Evolutionary conservation across 1,139 yeast species (phyloP), one percentile per base, ranked within the genome.

Genomic region (Sugiyamaella sp.): DNA sequence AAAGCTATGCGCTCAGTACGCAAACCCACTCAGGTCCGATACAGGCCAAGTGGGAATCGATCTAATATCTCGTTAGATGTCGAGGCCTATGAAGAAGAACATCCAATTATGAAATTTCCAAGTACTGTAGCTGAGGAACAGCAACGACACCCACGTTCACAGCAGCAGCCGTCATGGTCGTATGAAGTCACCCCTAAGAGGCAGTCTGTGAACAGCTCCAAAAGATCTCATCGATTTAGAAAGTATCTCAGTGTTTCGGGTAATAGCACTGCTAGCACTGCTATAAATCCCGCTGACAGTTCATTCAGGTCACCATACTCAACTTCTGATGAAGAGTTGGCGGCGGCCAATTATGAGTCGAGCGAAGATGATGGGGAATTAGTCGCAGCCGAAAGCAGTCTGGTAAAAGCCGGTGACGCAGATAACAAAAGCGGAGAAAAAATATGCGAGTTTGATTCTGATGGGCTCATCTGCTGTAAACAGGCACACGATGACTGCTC

Each of bases 1-100:
- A 53, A 53, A 27, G 60, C 61, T 14, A 60, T 63, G 62, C 49
- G 59, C 46, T 60, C 63, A 8, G 62, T 62, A 17, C 50, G 50
- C 17, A 46, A 46, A 12, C 50, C 50, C 14, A 32, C 50, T 17
- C 50, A 46, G 25, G 38, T 39, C 9, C 44, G 44, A 16, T 46
- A 25, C 27, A n/a, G 33, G 12, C 17, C 9, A 5, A 43, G 21
- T 16, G 20, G 38, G 2, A 32, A 32, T 35, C 29, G 40, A 8
- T 21, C 43, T 10, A 29, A 29, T 12, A 4, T 29, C 4, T 29
- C 35, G 14, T 21, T 27, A 3, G 45, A 40, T 29, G 20, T n/a
- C 4, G 52, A 48, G n/a, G 6, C n/a, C 20, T 39, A 27, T 37
- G 49, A 52, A 10, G 48, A 49, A 24, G 44, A 49, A 12, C 42